Evolutionary conservation across 2,329 filamentous ascomycete species (phyloP), one percentile per base, ranked within the genome.

Genomic region (Ophidiomyces ophidiicola): DNA sequence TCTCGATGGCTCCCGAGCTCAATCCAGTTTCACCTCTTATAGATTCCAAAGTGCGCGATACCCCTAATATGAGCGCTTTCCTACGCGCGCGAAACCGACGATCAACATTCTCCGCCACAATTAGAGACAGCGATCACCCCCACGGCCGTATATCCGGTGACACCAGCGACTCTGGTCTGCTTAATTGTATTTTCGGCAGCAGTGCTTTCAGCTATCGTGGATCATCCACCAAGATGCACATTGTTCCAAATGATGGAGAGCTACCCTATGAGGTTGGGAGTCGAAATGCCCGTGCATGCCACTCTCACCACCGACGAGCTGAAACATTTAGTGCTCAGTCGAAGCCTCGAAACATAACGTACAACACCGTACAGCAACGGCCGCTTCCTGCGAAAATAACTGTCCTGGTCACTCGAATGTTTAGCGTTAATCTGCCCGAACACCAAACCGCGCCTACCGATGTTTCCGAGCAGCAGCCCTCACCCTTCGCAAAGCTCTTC

Each of bases 111-210:
- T 60, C 63, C 10, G 55, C 56, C 3, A 46, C 50, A 2, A 53
- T 53, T 17, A 51, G 51, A 23, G 48, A 50, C 43, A 48, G 53
- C 42, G 62, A 59, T 35, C 47, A 48, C 36, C 54, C 58, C n/a
- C 56, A 54, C 40, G 58, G 55, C 18, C 59, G 61, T 12, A 49
- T 54, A 41, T 50, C 59, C 25, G 50, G 61, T 21, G 70, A 74
- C 47, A 64, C 66, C 7, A 68, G 68, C 32, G 71, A 74, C 58
- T 66, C 53, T 50, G 69, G 56, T 51, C 59, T 55, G 54, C 48
- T 76, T 42, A 72, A 74, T 44, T 76, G 72, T 53, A 76, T 76
- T 52, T 76, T 76, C 51, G 73, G 72, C 19, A 73, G 71, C 44
- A 68, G 68, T 38, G 67, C 69, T 26, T 70, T 74, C 51, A 70